Evolutionary conservation across 495 filamentous ascomycete species (phyloP).

Genomic region (Geopyxis carbonaria): DNA sequence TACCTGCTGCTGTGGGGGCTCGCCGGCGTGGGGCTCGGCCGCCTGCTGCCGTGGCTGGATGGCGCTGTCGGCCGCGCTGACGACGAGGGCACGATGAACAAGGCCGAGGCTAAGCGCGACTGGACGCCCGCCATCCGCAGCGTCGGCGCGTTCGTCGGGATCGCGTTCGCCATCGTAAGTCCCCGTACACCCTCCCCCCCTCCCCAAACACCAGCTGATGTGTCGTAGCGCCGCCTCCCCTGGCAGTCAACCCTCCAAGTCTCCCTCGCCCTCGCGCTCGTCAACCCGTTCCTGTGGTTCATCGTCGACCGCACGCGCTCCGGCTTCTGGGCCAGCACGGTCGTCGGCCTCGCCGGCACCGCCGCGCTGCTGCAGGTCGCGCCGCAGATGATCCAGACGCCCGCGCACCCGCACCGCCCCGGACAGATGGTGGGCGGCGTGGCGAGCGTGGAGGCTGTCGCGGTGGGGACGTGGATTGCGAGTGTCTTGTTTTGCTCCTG

Average conservation of each 20-base stretch:
- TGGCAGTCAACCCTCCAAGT: constrained; percentile 92
- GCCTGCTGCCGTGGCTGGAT: constrained; percentile 73
- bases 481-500: constrained; percentile 87
- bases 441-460: constrained; percentile 57
- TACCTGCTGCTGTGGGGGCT: constrained; percentile 70
- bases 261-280: constrained; percentile 75
- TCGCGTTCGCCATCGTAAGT: constrained; percentile 88
- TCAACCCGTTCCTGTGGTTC: constrained; percentile 91
- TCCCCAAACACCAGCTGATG: constrained; percentile 1
- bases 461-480: constrained; percentile 68
- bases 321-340: constrained; percentile 57
- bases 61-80: constrained; percentile 30
- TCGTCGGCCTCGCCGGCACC: constrained; percentile 58
- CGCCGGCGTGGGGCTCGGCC: constrained; percentile 58
- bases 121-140: constrained; percentile 74
- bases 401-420: constrained; percentile 28
- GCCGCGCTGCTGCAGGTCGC: constrained; percentile 52
- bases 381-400: constrained; percentile 57
- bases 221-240: constrained; percentile 53
- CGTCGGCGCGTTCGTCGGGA: constrained; percentile 85
- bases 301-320: constrained; percentile 76
- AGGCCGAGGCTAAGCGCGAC: constrained; percentile 35
- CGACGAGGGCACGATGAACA: constrained; percentile 13
- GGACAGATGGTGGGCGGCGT: constrained; percentile 34
- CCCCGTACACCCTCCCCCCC: constrained; percentile 1